Evolutionary conservation across 2,329 filamentous ascomycete species (phyloP), one percentile per base, ranked within the genome.

Genomic region (Fusarium acutatum): DNA sequence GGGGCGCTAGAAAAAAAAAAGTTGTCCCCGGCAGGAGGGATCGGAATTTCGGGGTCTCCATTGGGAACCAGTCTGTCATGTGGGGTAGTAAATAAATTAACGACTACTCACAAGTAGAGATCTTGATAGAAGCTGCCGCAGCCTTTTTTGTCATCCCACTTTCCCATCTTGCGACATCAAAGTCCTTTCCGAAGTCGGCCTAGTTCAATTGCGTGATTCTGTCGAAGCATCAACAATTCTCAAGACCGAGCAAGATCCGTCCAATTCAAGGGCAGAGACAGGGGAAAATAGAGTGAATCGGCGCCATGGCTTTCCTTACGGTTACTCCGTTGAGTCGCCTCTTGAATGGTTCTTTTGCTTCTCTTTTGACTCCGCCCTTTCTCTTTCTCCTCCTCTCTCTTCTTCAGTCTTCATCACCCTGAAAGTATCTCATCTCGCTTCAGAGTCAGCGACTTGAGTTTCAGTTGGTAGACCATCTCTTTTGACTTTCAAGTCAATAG

Each of bases 191-290:
- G 28, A 66, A 78, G 75, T 59, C 46, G 77, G 81, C 50, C 68
- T 79, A 79, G 78, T 47, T 53, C 72, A 80, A 83, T 83, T 83
- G 82, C 82, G 82, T 83, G 82, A 83, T 83, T 82, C 77, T 74
- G 59, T 78, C 72, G 67, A 78, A 73, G 64, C 77, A 82, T 83
- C 81, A 79, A 81, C 80, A 82, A 82, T 80, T 81, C 75, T 66
- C 68, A 69, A 69, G 70, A 41, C 70, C 66, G 61, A 73, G 67
- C 73, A 75, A 74, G 65, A 69, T 72, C 76, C 74, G 74, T 67
- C 50, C 46, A 57, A 69, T 46, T 69, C 44, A 65, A 69, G 37
- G 52, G 50, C 62, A 70, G 64, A 54, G 56, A 65, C 34, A 60
- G 43, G 44, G 46, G 34, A 57, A 64, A 74, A 71, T 54, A 71